Base-by-base conservation (phyloP, 495 filamentous ascomycete species). In the Penicillium taxi region DNA sequence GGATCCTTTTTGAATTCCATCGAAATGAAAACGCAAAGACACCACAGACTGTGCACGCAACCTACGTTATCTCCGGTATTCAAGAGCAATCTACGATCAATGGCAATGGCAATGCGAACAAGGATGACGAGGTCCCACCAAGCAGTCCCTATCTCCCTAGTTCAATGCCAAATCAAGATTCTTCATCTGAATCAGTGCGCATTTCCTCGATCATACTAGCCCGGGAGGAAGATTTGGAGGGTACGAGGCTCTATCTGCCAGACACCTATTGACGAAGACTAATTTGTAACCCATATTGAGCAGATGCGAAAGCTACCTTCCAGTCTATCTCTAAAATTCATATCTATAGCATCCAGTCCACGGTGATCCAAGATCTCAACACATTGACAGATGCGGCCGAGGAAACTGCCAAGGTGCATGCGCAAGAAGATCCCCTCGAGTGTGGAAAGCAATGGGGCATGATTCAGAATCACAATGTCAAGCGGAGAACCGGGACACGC, bases 1-100 rank as follows among this genome's bases (percentile, higher is more conserved):
- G 89, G 48, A 89, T 96, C 72, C 78, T 98, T 1, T 94, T 80
- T 58, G 89, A 95, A 9, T 96, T 95, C 48, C 73, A 96, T 56
- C 66, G 63, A 30, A 72, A 63, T 28, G 82, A 95, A 64, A 95
- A 90, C 59, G 69, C 66, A 21, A 86, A 82, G 53, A 83, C 77
- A 28, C 77, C 86, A 0, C 70, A 73, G 9, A 75, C 71, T 23
- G 70, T 96, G 25, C 78, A 89, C 63, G 90, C 91, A 37, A 94
- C 86, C 12, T 98, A 95, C 55, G 62, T 96, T 30, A 52, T 96
- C 16, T 78, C 80, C 37, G 91, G 91, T 14, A 55, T 64, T 25
- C 70, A 66, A 24, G 63, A 53, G 24, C 21, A 73, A 54, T 52
- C 46, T 22, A 39, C 39, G 32, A 42, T 52, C 39, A 45, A 42